These are phyloP conservation scores for Dioscorea alata DNA, from an alignment of 106 monocot species.

Conservation along the genomic window DNA sequence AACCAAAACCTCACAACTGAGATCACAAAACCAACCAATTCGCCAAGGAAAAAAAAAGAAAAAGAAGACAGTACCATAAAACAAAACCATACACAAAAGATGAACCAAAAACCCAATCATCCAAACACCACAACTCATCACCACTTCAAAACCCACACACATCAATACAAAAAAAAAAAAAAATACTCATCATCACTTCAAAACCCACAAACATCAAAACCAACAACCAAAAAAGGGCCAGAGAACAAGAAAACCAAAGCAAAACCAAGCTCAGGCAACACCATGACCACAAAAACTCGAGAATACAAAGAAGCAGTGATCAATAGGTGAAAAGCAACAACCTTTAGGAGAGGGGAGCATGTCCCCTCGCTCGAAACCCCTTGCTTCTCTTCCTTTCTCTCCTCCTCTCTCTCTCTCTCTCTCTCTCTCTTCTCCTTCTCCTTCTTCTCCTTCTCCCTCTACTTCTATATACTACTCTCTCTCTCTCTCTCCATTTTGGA, in stretches of 20 bases:
- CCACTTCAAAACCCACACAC: neutral
- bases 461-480: neutral
- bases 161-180: neutral
- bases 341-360: neutral
- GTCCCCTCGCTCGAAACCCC: neutral
- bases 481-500: neutral
- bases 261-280: neutral
- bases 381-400: neutral
- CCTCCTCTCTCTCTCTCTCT: neutral
- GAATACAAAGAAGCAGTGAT: neutral
- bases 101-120: neutral
- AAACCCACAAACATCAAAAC: neutral
- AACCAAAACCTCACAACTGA: no score
- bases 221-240: no score
- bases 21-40: no score
- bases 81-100: neutral
- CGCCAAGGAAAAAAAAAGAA: no score
- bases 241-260: neutral
- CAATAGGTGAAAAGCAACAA: neutral
- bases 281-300: neutral
- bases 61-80: neutral
- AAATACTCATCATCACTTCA: neutral
- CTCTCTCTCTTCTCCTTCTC: neutral
- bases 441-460: slow-evolving; percentile 5
- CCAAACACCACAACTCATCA: neutral